These are phyloP conservation scores for Pichia sp. DNA, from an alignment of 1,139 yeast genomes.

Conservation along the genomic window DNA sequence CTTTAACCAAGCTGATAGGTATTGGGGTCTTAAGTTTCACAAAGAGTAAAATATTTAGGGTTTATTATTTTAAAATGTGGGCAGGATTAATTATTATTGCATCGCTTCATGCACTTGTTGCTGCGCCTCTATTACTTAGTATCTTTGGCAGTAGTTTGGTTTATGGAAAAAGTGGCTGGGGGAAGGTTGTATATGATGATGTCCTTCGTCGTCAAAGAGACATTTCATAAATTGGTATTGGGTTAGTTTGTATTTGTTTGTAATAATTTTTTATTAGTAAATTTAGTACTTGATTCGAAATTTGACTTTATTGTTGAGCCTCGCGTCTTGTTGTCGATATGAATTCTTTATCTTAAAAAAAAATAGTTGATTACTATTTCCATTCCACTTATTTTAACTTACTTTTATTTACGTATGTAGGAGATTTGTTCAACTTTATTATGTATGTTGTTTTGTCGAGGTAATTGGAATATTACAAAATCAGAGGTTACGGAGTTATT, in stretches of 20 bases:
- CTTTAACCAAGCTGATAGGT: conserved; percentile 84
- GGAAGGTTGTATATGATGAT: conserved; percentile 4
- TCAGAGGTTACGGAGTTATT: too few species aligned
- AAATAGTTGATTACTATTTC: too few species aligned
- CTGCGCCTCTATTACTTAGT: conserved; percentile 70
- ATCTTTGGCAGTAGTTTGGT: conserved; percentile 39
- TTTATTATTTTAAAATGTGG: conserved; percentile 96
- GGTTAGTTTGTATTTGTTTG: background rate
- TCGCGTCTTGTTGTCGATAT: too few species aligned
- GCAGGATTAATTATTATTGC: conserved; percentile 71
- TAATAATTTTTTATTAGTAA: background rate
- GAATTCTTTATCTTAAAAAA: too few species aligned
- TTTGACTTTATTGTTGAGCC: too few species aligned
- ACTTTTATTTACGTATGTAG: too few species aligned
- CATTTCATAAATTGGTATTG: background rate
- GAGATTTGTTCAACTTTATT: too few species aligned
- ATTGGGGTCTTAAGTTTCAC: conserved; percentile 83
- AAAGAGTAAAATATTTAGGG: conserved; percentile 75
- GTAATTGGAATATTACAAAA: too few species aligned
- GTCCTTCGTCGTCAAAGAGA: conserved; percentile 2
- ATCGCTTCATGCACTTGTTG: conserved; percentile 67
- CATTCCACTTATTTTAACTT: too few species aligned
- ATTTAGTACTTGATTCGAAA: too few species aligned
- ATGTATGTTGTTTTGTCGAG: too few species aligned
- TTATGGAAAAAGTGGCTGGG: conserved; percentile 7